phyloP scores from a whole-genome alignment of 345 rosid genomes.

The Toxicodendron radicans region DNA sequence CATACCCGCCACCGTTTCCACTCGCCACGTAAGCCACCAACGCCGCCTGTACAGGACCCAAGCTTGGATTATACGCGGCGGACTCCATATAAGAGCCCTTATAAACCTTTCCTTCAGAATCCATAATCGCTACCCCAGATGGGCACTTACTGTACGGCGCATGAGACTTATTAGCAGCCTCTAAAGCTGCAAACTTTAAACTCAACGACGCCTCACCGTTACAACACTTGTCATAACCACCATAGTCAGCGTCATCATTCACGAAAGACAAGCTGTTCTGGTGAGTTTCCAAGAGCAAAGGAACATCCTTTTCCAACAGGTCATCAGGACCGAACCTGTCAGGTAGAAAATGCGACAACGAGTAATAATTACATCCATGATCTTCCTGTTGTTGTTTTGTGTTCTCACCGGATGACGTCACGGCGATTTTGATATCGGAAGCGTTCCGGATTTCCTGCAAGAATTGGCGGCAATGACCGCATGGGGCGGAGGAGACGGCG shows the following conservation, averaged over 20 bases:
- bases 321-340: slow-evolving; percentile 86
- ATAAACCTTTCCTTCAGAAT: slow-evolving; percentile 71
- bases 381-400: slow-evolving; percentile 10
- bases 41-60: slow-evolving; percentile 94
- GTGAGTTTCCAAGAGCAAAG: slow-evolving; percentile 69
- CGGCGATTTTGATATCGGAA: slow-evolving; percentile 49
- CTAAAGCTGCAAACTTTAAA: slow-evolving; percentile 52
- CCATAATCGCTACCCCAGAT: slow-evolving; percentile 81
- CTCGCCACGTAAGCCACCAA: slow-evolving; percentile 66
- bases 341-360: slow-evolving; percentile 55
- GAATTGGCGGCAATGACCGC: slow-evolving; percentile 99
- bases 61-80: slow-evolving; percentile 93
- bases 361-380: not conserved
- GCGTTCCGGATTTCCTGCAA: slow-evolving; percentile 81
- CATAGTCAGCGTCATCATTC: not conserved
- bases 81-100: slow-evolving; percentile 87
- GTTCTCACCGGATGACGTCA: slow-evolving; percentile 25
- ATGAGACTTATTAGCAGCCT: slow-evolving; percentile 80
- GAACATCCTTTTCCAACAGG: slow-evolving; percentile 56
- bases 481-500: slow-evolving; percentile 93
- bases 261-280: slow-evolving; percentile 42
- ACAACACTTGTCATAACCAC: slow-evolving; percentile 10
- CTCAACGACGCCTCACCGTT: not conserved
- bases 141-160: slow-evolving; percentile 90
- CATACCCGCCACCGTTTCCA: slow-evolving; percentile 72